A percentile compares a stretch with the other conserved stretches of the same genome.
phyloP scores from a whole-genome alignment of 441 rosid genomes.

The Gossypium laxum region DNA sequence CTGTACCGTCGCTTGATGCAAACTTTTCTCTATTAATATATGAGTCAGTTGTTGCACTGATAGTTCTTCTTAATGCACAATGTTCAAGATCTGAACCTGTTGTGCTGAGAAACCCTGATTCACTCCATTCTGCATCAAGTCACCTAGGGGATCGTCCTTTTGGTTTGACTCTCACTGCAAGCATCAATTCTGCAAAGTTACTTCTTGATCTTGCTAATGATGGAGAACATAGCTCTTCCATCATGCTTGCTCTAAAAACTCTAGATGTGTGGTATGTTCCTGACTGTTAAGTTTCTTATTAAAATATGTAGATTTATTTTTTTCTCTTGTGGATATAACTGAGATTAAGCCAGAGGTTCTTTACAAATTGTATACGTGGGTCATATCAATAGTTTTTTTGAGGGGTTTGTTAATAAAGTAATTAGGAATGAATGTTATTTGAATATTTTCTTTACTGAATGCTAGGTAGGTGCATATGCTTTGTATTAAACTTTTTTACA shows the following conservation, averaged over 20 bases:
- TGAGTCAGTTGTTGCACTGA: constrained; percentile 42
- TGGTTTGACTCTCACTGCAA: constrained; percentile 47
- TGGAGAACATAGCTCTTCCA: constrained; percentile 48
- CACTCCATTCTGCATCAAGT: constrained; percentile 20
- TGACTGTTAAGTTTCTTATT: constrained; percentile 2
- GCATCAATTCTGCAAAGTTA: constrained; percentile 38
- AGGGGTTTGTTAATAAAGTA: background rate
- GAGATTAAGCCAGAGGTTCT: background rate
- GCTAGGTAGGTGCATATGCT: constrained; percentile 13
- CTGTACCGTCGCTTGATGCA: constrained; percentile 32
- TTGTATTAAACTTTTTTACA: background rate
- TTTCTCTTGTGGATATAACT: constrained; percentile 2
- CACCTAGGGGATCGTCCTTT: constrained; percentile 28
- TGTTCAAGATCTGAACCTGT: constrained; percentile 31
- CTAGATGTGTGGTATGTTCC: constrained; percentile 45
- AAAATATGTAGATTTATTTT: background rate
- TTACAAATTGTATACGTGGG: background rate
- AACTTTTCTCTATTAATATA: constrained; percentile 52
- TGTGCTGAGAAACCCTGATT: constrained; percentile 16
- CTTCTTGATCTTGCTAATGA: constrained; percentile 60
- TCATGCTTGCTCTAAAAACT: constrained; percentile 38
- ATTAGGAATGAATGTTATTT: background rate
- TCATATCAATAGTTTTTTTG: background rate
- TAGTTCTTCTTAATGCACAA: constrained; percentile 37
- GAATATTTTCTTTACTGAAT: background rate